Evolutionary conservation across 2,329 filamentous ascomycete species (phyloP).

Genomic region (Ceratocystis albifundus): DNA sequence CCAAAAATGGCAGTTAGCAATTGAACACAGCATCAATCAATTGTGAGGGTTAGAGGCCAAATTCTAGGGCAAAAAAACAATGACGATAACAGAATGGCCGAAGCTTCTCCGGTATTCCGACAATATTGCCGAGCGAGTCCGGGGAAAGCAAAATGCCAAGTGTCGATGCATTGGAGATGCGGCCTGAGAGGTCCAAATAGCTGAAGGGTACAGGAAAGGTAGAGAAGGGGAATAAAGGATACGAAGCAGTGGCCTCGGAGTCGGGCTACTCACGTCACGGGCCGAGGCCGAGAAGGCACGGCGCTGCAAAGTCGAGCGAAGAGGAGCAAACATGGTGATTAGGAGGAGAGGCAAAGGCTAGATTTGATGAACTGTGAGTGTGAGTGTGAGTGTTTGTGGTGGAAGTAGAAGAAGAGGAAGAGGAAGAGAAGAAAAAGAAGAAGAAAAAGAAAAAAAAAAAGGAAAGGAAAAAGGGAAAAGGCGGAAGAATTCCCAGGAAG

Average conservation of each 20-base stretch:
- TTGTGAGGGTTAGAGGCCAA: neutral
- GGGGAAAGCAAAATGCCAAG: neutral
- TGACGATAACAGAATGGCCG: neutral
- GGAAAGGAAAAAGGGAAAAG: constrained; percentile 10
- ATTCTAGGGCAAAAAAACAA: too few relatives aligned
- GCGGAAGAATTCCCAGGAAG: constrained; percentile 17
- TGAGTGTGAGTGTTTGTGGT: constrained; percentile 19
- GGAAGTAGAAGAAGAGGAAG: constrained; percentile 9
- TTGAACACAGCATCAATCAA: neutral
- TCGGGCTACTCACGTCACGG: constrained; percentile 47
- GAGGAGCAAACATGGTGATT: constrained; percentile 57
- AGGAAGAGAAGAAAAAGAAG: constrained; percentile 13
- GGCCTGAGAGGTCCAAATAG: neutral
- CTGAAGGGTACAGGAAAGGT: neutral
- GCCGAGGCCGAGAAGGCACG: constrained; percentile 73
- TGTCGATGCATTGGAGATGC: neutral
- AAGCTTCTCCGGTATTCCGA: neutral
- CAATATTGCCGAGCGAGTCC: constrained; percentile 17
- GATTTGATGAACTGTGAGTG: constrained; percentile 24
- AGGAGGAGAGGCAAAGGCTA: constrained; percentile 19
- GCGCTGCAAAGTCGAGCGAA: constrained; percentile 53
- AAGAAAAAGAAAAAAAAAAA: constrained; percentile 1
- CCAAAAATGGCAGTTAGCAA: constrained; percentile 16
- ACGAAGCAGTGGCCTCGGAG: constrained; percentile 20
- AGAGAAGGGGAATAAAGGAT: constrained; percentile 1